Conservation (phyloP, 2,329 filamentous ascomycete species). For the Talaromyces sp. region DNA sequence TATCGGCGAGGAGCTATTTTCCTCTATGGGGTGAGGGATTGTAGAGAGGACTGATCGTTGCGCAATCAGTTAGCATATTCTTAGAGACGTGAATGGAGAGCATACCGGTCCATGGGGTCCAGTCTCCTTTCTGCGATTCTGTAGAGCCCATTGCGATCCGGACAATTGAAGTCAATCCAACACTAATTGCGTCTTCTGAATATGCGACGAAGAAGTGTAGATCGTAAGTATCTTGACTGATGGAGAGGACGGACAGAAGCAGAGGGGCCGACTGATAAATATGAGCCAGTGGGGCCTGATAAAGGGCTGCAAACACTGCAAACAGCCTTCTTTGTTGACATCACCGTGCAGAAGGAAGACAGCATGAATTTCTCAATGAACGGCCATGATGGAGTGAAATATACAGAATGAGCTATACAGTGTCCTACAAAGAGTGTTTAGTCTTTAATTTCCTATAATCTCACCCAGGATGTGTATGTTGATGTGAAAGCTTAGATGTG, state of each 20-base stretch:
- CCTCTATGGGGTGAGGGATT: conserved; percentile 60
- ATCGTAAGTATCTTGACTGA: background rate
- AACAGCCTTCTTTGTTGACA: conserved; percentile 18
- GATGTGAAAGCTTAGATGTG: background rate
- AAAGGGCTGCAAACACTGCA: conserved; percentile 22
- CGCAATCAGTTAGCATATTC: background rate
- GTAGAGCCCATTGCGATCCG: conserved; percentile 19
- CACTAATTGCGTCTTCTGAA: background rate
- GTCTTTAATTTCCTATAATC: no score
- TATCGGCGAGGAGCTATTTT: conserved; percentile 69
- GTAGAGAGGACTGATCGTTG: conserved; percentile 58
- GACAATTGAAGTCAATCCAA: background rate
- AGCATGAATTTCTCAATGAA: no score
- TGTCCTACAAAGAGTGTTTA: background rate
- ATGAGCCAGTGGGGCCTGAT: conserved; percentile 12
- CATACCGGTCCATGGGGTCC: conserved; percentile 20
- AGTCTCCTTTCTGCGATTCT: conserved; percentile 13
- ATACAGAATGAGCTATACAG: background rate
- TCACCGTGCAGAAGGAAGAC: background rate
- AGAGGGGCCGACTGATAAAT: conserved; percentile 17
- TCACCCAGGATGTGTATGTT: no score
- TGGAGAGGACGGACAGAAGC: background rate
- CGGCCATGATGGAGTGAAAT: no score
- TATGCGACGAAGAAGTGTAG: conserved; percentile 12
- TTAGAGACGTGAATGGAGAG: background rate